Evolutionary conservation across 2,329 filamentous ascomycete genomes (phyloP).

Genomic region (Fusarium robinianum): DNA sequence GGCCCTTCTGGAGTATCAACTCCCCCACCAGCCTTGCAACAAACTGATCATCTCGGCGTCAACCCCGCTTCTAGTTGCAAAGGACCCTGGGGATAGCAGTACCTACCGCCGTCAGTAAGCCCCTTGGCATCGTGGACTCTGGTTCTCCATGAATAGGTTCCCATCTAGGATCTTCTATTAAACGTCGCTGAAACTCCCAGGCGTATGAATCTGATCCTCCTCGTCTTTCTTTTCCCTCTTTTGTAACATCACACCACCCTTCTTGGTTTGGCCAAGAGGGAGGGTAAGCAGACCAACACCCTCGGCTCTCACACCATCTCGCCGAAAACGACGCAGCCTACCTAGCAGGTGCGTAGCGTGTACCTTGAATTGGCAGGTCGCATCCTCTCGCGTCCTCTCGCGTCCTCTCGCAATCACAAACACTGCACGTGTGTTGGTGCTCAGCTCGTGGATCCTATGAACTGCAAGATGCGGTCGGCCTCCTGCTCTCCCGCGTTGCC

Average conservation of each 20-base stretch:
- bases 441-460: slow-evolving; percentile 11
- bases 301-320: slow-evolving; percentile 17
- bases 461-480: too few species aligned
- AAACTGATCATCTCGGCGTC: slow-evolving; percentile 11
- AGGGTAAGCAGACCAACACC: slow-evolving; percentile 3
- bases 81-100: slow-evolving; percentile 24
- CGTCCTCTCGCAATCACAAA: slow-evolving; percentile 15
- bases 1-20: slow-evolving; percentile 19
- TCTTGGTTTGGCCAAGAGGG: background rate
- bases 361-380: too few species aligned
- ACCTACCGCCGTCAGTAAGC: too few species aligned
- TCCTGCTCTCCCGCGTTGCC: too few species aligned
- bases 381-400: too few species aligned
- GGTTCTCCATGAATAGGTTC: slow-evolving; percentile 16
- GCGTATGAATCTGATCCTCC: too few species aligned
- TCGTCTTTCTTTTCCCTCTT: slow-evolving; percentile 10
- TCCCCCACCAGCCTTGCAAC: slow-evolving; percentile 23
- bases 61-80: slow-evolving; percentile 25
- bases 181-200: slow-evolving; percentile 13
- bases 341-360: slow-evolving; percentile 7
- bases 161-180: slow-evolving; percentile 24
- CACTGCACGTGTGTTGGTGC: slow-evolving; percentile 22
- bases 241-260: slow-evolving; percentile 4
- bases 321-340: slow-evolving; percentile 12
- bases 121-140: too few species aligned